Percentiles rank a stretch among this genome's conserved stretches.
Evolutionary conservation across 345 rosid species (phyloP).

Genomic region (Citrus cavaleriei): DNA sequence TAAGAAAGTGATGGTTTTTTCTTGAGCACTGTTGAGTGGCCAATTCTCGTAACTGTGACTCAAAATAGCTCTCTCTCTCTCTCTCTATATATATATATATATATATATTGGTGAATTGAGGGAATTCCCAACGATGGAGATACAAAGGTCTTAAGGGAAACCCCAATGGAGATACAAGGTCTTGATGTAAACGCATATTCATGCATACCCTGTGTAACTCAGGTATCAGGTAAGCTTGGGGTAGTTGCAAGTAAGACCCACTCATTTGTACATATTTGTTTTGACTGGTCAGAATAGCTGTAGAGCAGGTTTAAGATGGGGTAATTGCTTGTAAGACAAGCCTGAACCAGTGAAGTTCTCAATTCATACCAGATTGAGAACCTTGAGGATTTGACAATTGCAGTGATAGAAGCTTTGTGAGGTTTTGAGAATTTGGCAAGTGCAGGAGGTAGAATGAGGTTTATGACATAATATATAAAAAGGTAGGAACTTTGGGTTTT

Average conservation of each 20-base stretch:
- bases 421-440: neutral
- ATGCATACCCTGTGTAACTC: neutral
- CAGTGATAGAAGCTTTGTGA: neutral
- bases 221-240: neutral
- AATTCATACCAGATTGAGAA: neutral
- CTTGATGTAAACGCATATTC: neutral
- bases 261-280: neutral
- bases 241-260: neutral
- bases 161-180: neutral
- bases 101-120: neutral
- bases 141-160: too few species aligned
- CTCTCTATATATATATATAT: too few species aligned
- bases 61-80: neutral
- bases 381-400: neutral
- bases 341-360: neutral
- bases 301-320: neutral
- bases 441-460: neutral
- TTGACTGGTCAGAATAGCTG: neutral
- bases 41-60: neutral
- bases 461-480: neutral
- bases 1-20: neutral
- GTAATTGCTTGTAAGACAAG: neutral
- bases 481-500: neutral
- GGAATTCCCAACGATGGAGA: too few species aligned
- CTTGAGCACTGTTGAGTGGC: neutral